Evolutionary conservation across 495 filamentous ascomycete genomes (phyloP).

Genomic region (Aspergillus asperescens): DNA sequence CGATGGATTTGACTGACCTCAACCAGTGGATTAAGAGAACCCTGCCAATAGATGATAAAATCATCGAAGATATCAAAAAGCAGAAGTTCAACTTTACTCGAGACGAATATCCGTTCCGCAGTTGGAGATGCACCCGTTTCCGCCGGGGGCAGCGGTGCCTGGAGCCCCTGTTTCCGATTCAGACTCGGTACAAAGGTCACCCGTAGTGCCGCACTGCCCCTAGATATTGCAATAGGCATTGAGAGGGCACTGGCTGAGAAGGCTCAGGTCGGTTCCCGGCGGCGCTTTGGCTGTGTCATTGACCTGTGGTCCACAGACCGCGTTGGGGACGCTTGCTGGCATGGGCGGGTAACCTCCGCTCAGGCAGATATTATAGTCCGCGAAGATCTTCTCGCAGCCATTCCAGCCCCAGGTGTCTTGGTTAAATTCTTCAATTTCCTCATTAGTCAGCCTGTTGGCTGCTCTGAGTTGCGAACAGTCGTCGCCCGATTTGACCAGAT

Average conservation of each 20-base stretch:
- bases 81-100: too few species aligned
- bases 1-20: too few species aligned
- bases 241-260: neutral
- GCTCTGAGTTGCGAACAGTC: neutral
- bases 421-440: neutral
- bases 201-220: neutral
- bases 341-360: neutral
- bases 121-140: constrained; percentile 2
- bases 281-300: neutral
- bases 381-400: neutral
- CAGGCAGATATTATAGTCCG: neutral
- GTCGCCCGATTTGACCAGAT: neutral
- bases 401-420: neutral
- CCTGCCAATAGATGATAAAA: too few species aligned
- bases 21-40: too few species aligned
- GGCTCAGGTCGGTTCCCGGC: neutral
- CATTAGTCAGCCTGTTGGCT: neutral
- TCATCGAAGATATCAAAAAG: too few species aligned
- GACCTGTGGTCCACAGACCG: neutral
- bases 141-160: neutral
- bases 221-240: neutral
- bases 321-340: neutral
- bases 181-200: neutral
- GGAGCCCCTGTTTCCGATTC: neutral
- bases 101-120: constrained; percentile 1